Base-by-base conservation (phyloP, 345 rosid genomes). In the Corchorus capsularis region DNA sequence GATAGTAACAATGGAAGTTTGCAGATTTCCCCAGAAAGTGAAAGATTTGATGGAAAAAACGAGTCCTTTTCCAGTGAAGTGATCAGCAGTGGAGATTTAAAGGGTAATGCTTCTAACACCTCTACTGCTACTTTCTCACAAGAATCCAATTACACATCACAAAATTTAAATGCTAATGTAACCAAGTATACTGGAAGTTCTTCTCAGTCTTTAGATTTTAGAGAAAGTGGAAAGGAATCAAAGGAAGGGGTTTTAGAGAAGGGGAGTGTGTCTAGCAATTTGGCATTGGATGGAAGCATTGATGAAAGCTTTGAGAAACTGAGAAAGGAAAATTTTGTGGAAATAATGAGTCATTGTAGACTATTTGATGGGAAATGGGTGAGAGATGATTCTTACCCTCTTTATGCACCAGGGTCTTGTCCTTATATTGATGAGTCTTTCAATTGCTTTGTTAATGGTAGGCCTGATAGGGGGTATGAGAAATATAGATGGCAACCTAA, bases 311-410 rank as follows among this genome's bases (percentile, higher is more conserved):
- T 50, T 20, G 49, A 63, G 47, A 69, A 78, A 60, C 54, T 68
- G n/a, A 73, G 43, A n/a, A 15, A 22, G 70, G 74, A 71, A 39
- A 15, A 8, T 3, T 77, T 76, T 85, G 60, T 70, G 41, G 73
- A 71, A 59, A 43, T 17, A 47, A 27, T 73, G 76, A 74, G 56
- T 69, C 49, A 54, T 6, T 87, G 90, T 65, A 78, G 82, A 64
- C 15, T 83, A 65, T 87, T 79, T 81, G 85, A 80, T 37, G 90
- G 90, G 70, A 65, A 68, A 68, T 87, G 90, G 90, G 87, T 76
- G 53, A 70, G 49, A 45, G 87, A 87, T 79, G 79, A 81, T 8
- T 73, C 77, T 5, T 79, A 81, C 65, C 90, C 88, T 14, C 79
- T 83, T 43, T 87, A 76, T 80, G 12, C 52, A 19, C 81, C 81